Evolutionary conservation across 225 moss, liverwort and hornwort genomes (phyloP), one percentile per base, ranked within the genome.

Genomic region (Polytrichum formosum): DNA sequence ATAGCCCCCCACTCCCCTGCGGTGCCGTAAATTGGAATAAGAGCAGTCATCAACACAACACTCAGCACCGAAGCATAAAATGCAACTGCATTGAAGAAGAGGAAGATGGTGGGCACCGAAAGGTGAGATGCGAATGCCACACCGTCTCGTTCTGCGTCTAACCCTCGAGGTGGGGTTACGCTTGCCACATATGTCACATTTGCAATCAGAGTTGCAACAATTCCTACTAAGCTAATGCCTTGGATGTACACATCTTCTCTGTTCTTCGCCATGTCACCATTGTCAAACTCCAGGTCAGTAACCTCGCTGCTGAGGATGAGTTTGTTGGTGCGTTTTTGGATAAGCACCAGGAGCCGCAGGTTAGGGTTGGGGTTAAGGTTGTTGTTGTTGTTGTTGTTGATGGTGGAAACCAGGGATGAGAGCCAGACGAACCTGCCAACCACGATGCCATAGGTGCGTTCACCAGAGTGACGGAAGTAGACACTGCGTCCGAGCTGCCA

Each of bases 21-120:
- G 0, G 77, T 74, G 68, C 82, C 77, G 53, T 79, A 84, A 65
- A 84, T 73, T 6, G 81, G 77, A n/a, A 77, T 77, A 7, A 79
- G 61, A n/a, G 79, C 85, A 18, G 70, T 79, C 85, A 82, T 79
- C 55, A 85, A 53, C 17, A 85, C 82, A 5, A 78, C 76, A 6
- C 74, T 65, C 25, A 79, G 23, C 16, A 82, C 74, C 1, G 76
- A 73, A 54, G 72, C 53, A 37, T 81, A 76, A 55, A 85, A 82
- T 7, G 76, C 79, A 1, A 82, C 33, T 0, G 79, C 71, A 30
- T 82, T 82, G 72, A 81, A 72, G 68, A 79, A 72, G n/a, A 73
- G 66, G 61, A 82, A 82, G 61, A 67, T 28, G 22, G 75, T 71
- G 35, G 74, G 61, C 13, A 75, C 54, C 18, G n/a, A 21, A 16